phyloP scores from a whole-genome alignment of 2,329 filamentous ascomycete species.

The Aspergillus neoniger region DNA sequence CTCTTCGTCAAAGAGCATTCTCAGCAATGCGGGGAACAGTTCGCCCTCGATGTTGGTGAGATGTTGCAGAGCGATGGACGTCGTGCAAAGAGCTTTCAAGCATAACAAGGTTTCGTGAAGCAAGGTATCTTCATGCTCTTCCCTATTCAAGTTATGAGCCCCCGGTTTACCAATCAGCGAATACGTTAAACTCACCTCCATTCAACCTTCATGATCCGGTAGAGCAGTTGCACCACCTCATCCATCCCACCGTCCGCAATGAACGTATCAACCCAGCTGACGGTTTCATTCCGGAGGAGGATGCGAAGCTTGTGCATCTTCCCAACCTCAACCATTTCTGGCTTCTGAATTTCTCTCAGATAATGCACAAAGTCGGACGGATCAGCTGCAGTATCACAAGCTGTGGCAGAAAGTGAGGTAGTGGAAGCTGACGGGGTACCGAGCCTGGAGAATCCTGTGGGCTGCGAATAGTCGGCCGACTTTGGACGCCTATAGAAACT shows the following conservation, averaged over 20 bases:
- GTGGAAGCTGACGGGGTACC: conserved; percentile 58
- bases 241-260: conserved; percentile 88
- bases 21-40: conserved; percentile 81
- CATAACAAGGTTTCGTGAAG: conserved; percentile 91
- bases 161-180: background rate
- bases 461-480: conserved; percentile 68
- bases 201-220: conserved; percentile 92
- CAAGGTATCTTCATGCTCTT: conserved; percentile 92
- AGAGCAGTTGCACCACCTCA: conserved; percentile 80
- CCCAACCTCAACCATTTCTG: conserved; percentile 85
- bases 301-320: conserved; percentile 91
- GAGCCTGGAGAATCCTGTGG: conserved; percentile 57
- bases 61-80: conserved; percentile 78
- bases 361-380: conserved; percentile 87
- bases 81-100: conserved; percentile 91
- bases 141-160: conserved; percentile 55
- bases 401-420: conserved; percentile 58
- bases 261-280: conserved; percentile 92
- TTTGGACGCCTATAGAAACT: conserved; percentile 69
- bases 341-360: conserved; percentile 76
- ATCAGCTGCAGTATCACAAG: conserved; percentile 71
- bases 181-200: conserved; percentile 70
- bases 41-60: conserved; percentile 76
- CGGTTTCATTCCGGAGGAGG: conserved; percentile 88
- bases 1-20: conserved; percentile 95